Conservation (phyloP, 495 filamentous ascomycete species). For the Schizothecium vesticola region DNA sequence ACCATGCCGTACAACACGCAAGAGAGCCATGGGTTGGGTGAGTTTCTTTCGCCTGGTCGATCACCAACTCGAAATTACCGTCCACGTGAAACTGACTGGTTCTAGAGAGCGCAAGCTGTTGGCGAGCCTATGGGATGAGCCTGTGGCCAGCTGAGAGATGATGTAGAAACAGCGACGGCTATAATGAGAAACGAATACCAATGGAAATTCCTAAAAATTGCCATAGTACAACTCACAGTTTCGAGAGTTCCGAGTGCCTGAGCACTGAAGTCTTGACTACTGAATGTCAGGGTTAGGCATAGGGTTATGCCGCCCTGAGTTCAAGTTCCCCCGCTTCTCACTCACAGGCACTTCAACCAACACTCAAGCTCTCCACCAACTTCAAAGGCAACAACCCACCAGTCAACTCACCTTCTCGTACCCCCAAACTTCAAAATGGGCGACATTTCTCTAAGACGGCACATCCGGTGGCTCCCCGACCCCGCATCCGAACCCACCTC, state of each 20-base stretch:
- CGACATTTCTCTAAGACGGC: constrained; percentile 37
- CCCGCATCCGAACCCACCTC: constrained; percentile 38
- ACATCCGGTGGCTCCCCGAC: constrained; percentile 41
- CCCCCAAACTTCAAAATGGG: constrained; percentile 16
- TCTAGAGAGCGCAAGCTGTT: constrained; percentile 16
- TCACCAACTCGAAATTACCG: neutral
- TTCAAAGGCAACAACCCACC: neutral
- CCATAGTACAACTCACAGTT: neutral
- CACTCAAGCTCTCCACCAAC: neutral
- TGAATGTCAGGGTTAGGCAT: neutral
- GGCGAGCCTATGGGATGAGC: constrained; percentile 25
- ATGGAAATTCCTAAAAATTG: neutral
- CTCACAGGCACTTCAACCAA: neutral
- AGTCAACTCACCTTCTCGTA: neutral
- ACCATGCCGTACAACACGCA: constrained; percentile 24
- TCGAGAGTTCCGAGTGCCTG: neutral
- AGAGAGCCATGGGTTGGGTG: constrained; percentile 23
- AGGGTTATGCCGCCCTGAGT: neutral
- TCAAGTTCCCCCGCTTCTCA: neutral
- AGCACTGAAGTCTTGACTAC: neutral
- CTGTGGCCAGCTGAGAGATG: neutral
- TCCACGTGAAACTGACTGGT: neutral
- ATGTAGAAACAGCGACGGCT: neutral
- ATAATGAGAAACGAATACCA: neutral
- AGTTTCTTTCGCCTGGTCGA: neutral